Evolutionary conservation across 2,329 filamentous ascomycete genomes (phyloP).

Genomic region (Bimuria novae-zelandiae): DNA sequence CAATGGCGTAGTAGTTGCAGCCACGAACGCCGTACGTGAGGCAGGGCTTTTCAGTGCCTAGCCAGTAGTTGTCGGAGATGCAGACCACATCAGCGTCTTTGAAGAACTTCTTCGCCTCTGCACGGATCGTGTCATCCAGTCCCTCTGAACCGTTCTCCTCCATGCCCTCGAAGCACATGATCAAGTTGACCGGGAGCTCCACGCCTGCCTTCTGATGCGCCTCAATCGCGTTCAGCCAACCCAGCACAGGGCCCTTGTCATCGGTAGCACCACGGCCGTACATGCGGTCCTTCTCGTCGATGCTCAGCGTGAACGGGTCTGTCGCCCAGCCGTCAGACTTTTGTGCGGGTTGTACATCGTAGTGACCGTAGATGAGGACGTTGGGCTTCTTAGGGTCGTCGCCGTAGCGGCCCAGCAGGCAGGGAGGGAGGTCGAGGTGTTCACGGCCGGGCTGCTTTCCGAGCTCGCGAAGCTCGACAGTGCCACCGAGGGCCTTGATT

Average conservation of each 20-base stretch:
- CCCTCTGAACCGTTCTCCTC: conserved; percentile 98
- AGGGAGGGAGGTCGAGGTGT: conserved; percentile 87
- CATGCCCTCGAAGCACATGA: conserved; percentile 99
- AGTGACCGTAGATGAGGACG: conserved; percentile 96
- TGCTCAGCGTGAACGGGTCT: conserved; percentile 85
- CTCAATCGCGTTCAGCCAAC: conserved; percentile 98
- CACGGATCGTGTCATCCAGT: conserved; percentile 89
- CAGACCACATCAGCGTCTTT: conserved; percentile 94
- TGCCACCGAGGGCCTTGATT: conserved; percentile 80
- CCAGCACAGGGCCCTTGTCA: conserved; percentile 95
- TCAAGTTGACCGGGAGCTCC: conserved; percentile 94
- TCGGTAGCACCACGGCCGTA: conserved; percentile 94
- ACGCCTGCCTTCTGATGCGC: conserved; percentile 93
- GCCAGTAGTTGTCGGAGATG: conserved; percentile 99
- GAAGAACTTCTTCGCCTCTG: conserved; percentile 92
- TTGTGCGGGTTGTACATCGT: conserved; percentile 95
- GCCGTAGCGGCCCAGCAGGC: conserved; percentile 89
- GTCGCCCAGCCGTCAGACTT: conserved; percentile 95
- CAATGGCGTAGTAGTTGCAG: conserved; percentile 96
- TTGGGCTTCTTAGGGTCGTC: conserved; percentile 91
- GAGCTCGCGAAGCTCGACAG: conserved; percentile 82
- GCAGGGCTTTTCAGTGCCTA: conserved; percentile 97
- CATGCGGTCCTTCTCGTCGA: conserved; percentile 93
- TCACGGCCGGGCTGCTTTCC: conserved; percentile 93
- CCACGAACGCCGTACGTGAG: conserved; percentile 95